Base-by-base conservation (phyloP, 2,329 filamentous ascomycete species). In the Aspergillus tubingensis region DNA sequence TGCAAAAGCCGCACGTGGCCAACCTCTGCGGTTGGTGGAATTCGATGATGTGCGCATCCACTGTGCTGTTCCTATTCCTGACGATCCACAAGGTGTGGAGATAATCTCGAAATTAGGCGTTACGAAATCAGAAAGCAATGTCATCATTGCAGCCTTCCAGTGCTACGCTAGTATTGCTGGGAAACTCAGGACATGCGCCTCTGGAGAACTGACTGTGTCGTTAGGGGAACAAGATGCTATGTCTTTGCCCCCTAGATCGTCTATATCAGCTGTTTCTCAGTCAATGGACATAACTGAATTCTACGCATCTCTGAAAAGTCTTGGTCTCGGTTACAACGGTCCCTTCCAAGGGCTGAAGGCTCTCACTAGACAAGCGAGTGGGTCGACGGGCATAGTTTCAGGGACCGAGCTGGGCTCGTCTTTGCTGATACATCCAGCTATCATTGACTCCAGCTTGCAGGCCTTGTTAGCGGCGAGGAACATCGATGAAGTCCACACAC, bases 261-360 rank as follows among this genome's bases (percentile, higher is more conserved):
- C 19, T 15, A 21, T 8, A 3, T 7, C 25, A 10, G n/a, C n/a
- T 5, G 2, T n/a, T 10, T 30, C 39, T 15, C 39, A 41, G 27
- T n/a, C 53, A 3, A 8, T 47, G 4, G 8, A 56, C 13, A 38
- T 56, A 8, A 25, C 59, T 7, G 17, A 23, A 1, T 59, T 59
- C 52, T 62, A 62, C 41, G 5, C 38, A 2, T 17, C 17, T 10
- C 17, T 62, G 11, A 10, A 30, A 15, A 27, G 7, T 5, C 21
- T 59, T 6, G 60, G 60, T 8, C 38, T 55, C n/a, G 51, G 39
- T 10, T 62, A 59, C 30, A 25, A 13, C 11, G 56, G 51, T n/a
- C 11, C 30, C 6, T 62, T 62, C 25, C 36, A 32, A 3, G 52
- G 51, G 5, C 17, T 62, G 5, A 17, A 55, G 19, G 53, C 39